phyloP scores from a whole-genome alignment of 805 yeast species.

The Suhomyces faveliae region DNA sequence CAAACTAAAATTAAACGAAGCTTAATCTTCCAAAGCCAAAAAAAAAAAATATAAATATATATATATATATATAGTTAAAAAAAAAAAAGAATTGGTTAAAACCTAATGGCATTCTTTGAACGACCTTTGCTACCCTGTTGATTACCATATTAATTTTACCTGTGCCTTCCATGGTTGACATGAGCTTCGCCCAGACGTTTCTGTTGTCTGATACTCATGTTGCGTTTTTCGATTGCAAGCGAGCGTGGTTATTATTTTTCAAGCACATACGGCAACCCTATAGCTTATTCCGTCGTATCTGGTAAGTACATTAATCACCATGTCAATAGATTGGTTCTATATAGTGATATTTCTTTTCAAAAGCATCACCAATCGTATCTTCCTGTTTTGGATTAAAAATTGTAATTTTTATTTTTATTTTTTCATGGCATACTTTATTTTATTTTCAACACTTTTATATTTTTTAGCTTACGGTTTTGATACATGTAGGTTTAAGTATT shows the following conservation, averaged over 20 bases:
- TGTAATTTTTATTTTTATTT: not conserved
- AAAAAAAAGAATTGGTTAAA: too few species aligned
- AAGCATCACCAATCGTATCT: not conserved
- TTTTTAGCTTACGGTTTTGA: not conserved
- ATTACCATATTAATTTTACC: not conserved
- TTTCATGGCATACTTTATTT: not conserved
- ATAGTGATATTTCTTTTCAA: not conserved
- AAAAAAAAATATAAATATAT: not conserved
- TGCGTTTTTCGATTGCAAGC: not conserved
- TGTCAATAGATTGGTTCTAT: not conserved
- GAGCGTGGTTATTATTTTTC: not conserved
- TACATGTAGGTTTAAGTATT: conserved; percentile 5
- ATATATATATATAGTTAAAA: not conserved
- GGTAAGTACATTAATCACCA: not conserved
- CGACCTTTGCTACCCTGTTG: not conserved
- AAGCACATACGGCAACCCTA: not conserved
- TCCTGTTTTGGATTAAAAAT: conserved; percentile 4
- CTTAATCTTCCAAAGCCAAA: not conserved
- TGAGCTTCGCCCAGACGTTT: not conserved
- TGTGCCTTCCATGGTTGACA: not conserved
- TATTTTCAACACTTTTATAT: conserved; percentile 1
- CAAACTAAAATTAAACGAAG: not conserved
- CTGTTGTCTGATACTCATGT: not conserved
- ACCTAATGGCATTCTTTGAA: too few species aligned
- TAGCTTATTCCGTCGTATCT: not conserved